Percentiles rank a stretch among this genome's conserved stretches.
Conservation (phyloP, 345 rosid genomes). For the Trapa bicornis region DNA sequence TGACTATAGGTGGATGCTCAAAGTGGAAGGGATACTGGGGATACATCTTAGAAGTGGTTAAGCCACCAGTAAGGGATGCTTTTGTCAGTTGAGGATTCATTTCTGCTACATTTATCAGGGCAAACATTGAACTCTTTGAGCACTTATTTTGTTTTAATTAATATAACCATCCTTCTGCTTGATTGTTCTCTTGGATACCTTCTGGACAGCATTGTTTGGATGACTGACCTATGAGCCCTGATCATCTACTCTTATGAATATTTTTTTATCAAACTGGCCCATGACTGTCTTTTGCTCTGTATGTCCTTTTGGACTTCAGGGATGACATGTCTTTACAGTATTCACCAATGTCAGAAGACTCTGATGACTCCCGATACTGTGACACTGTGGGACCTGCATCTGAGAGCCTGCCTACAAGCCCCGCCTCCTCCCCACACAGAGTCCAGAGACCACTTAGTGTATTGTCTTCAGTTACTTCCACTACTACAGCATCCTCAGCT, state of each 20-base stretch:
- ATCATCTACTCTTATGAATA: neutral
- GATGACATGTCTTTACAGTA: slow-evolving; percentile 78
- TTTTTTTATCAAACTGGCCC: neutral
- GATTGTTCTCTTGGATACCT: neutral
- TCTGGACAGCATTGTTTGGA: neutral
- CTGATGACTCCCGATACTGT: slow-evolving; percentile 52
- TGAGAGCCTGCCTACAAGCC: slow-evolving; percentile 72
- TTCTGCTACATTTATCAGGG: neutral
- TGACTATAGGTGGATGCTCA: neutral
- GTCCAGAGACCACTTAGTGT: slow-evolving; percentile 43
- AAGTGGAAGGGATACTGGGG: neutral
- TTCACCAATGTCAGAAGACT: slow-evolving; percentile 96
- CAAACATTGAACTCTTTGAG: neutral
- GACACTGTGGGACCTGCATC: slow-evolving; percentile 41
- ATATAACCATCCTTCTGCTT: neutral
- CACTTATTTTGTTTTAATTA: too few relatives aligned
- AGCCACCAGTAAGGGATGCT: neutral
- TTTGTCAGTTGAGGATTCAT: neutral
- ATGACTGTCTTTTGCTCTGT: neutral
- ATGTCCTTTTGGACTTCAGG: slow-evolving; percentile 20
- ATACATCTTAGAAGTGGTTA: neutral
- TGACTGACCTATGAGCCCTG: neutral
- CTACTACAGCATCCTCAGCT: slow-evolving; percentile 22
- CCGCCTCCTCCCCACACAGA: slow-evolving; percentile 78
- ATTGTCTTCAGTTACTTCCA: slow-evolving; percentile 27